Percentiles rank a stretch among this genome's conserved stretches.
These are phyloP conservation scores for Trichoderma gracile DNA, from an alignment of 2,329 filamentous ascomycete species.

Conservation along the genomic window DNA sequence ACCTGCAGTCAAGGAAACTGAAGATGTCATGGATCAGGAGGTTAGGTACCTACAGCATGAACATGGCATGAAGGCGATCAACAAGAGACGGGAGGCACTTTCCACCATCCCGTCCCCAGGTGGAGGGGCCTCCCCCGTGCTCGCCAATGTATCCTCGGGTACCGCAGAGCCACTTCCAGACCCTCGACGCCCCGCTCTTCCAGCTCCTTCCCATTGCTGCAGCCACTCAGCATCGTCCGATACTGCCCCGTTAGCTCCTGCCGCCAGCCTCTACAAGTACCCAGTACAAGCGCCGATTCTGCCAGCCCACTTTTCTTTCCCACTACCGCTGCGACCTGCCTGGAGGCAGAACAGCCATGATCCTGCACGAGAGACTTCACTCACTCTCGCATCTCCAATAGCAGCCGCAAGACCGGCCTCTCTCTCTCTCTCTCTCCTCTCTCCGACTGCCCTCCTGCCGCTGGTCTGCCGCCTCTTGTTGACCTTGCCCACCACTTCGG, in stretches of 20 bases:
- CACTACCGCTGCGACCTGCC: constrained; percentile 23
- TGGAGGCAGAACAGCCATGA: constrained; percentile 11
- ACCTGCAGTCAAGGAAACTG: neutral
- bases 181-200: constrained; percentile 4
- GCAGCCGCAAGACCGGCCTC: constrained; percentile 4
- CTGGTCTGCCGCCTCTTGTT: neutral
- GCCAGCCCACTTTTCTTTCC: constrained; percentile 9
- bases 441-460: neutral
- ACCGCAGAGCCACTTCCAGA: neutral
- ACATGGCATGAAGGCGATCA: neutral
- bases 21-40: too few species aligned
- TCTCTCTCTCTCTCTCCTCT: neutral
- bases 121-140: neutral
- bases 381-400: constrained; percentile 6
- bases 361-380: constrained; percentile 6
- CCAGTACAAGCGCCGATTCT: neutral
- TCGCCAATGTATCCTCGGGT: neutral
- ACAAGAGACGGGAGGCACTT: neutral
- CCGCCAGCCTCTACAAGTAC: neutral
- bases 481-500: neutral
- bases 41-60: neutral
- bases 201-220: neutral
- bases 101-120: neutral
- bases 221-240: constrained; percentile 6
- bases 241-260: neutral